Conservation (phyloP, 768 basidiomycete genomes). For the Gautieria morchelliformis region DNA sequence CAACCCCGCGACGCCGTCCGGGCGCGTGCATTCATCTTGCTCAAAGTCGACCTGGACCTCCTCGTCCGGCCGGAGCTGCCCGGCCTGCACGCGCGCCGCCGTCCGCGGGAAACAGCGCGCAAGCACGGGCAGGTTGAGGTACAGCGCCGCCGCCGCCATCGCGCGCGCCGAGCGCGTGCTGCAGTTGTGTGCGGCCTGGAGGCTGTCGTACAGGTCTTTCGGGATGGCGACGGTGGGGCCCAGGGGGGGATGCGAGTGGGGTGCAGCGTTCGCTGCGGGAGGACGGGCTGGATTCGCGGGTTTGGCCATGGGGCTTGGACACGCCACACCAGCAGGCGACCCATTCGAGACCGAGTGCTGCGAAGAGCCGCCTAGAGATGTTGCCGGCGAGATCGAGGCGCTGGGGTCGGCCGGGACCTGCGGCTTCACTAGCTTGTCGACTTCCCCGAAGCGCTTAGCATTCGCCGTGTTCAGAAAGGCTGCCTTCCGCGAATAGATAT, state of each 20-base stretch:
- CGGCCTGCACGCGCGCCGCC: slow-evolving; percentile 62
- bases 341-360: slow-evolving; percentile 9
- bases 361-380: slow-evolving; percentile 13
- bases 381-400: slow-evolving; percentile 6
- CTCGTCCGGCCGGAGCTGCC: slow-evolving; percentile 50
- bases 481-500: slow-evolving; percentile 49
- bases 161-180: slow-evolving; percentile 1
- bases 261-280: background rate
- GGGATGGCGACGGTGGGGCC: slow-evolving; percentile 30
- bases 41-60: slow-evolving; percentile 78
- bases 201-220: slow-evolving; percentile 32
- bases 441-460: background rate
- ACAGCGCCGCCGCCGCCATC: slow-evolving; percentile 39
- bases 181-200: slow-evolving; percentile 29
- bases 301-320: slow-evolving; percentile 44
- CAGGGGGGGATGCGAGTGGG: slow-evolving; percentile 27
- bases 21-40: slow-evolving; percentile 46
- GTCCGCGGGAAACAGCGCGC: slow-evolving; percentile 67
- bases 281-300: background rate
- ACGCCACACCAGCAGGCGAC: slow-evolving; percentile 39
- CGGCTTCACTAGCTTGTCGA: slow-evolving; percentile 1
- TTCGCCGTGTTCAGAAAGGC: slow-evolving; percentile 15
- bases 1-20: background rate
- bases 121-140: slow-evolving; percentile 57
- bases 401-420: slow-evolving; percentile 13